Percentiles rank a stretch among this genome's conserved stretches.
Conservation (phyloP, 2,329 filamentous ascomycete genomes). For the Onygenales sp. region DNA sequence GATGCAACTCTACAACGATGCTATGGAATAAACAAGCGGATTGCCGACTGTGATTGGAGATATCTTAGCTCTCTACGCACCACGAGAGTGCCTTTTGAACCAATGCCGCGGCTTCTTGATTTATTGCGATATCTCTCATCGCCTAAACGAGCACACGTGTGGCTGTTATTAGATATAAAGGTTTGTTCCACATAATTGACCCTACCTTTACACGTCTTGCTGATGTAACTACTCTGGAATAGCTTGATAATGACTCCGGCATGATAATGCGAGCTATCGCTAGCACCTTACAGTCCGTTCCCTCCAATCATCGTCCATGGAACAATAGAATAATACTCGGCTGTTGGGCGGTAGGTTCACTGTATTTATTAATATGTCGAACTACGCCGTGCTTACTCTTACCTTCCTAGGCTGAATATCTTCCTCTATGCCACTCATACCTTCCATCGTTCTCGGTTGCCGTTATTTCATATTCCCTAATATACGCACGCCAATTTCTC, state of each 20-base stretch:
- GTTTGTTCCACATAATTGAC: slow-evolving; percentile 31
- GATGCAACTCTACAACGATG: slow-evolving; percentile 71
- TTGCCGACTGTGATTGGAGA: slow-evolving; percentile 68
- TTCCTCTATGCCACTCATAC: slow-evolving; percentile 52
- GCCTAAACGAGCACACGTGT: slow-evolving; percentile 57
- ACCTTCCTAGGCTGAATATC: slow-evolving; percentile 49
- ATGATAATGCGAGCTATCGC: slow-evolving; percentile 63
- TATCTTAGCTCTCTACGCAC: slow-evolving; percentile 63
- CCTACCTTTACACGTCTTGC: background rate
- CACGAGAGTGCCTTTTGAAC: slow-evolving; percentile 54
- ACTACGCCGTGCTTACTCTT: slow-evolving; percentile 4
- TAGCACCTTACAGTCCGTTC: slow-evolving; percentile 49
- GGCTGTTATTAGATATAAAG: slow-evolving; percentile 86
- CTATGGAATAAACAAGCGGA: slow-evolving; percentile 63
- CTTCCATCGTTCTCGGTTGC: slow-evolving; percentile 30
- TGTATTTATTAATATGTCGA: slow-evolving; percentile 22
- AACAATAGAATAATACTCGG: slow-evolving; percentile 65
- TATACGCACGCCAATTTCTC: slow-evolving; percentile 63
- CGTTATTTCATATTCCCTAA: slow-evolving; percentile 34
- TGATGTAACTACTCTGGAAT: background rate
- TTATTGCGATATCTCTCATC: slow-evolving; percentile 61
- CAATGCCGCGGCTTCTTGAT: slow-evolving; percentile 66
- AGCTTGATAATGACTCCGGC: slow-evolving; percentile 40
- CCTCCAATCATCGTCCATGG: slow-evolving; percentile 51
- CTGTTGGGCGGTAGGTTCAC: slow-evolving; percentile 67